Evolutionary conservation across 208 protist genomes (phyloP), one percentile per base, ranked within the genome.

Genomic region (Trypanosoma avium): DNA sequence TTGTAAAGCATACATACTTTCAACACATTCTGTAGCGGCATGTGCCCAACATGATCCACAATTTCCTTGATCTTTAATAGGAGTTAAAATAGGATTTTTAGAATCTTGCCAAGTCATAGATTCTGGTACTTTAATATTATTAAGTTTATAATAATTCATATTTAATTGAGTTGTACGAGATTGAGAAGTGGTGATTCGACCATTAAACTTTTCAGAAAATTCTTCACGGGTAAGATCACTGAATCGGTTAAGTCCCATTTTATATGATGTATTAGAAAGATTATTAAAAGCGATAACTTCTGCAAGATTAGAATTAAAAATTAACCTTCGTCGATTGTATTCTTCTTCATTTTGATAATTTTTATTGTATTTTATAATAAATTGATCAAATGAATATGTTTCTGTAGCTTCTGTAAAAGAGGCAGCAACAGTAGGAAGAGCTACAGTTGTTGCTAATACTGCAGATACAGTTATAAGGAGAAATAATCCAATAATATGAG

Each of bases 1-100:
- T 3, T 67, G 69, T 10, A 97, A 66, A 35, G 77, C 75, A 56
- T 71, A 84, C 54, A 85, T 83, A 12, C 82, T 87, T 70, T 98
- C 96, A 49, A 96, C 75, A 10, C 56, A 67, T 63, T 87, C 84
- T 4, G 82, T 74, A 1, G 87, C 75, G 1, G 75, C 81, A 38
- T 79, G 73, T 2, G 81, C 77, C 85, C 85, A 94, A 67, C 87
- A 95, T 45, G 75, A 88, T 22, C 87, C 89, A 60, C 89, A 94
- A 53, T 74, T 26, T 19, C 85, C 85, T 70, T 94, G 85, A 63
- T 94, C 81, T 46, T 93, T 92, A 27, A 94, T 56, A 6, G 81
- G 24, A 0, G 84, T 88, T 38, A 95, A 64, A 32, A 86, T 55
- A 15, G 82, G 69, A 0, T 74, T 65, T 36, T 75, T 52, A 32